Percentiles rank a stretch among this genome's conserved stretches.
phyloP scores from a whole-genome alignment of 306 rosid genomes.

The Sphenostylis stenocarpa region DNA sequence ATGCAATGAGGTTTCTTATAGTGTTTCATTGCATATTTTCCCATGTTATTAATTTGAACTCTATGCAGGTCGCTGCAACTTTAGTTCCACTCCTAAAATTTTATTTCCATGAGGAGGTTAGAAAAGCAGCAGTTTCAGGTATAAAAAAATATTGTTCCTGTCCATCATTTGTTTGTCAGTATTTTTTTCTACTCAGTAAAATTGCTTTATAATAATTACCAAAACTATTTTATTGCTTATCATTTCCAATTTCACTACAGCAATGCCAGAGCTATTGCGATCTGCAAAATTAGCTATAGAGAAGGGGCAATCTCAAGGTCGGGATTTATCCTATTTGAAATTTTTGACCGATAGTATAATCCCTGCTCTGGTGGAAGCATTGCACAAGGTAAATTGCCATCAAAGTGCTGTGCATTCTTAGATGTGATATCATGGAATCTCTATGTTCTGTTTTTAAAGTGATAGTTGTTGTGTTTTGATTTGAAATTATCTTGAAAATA shows the following conservation, averaged over 20 bases:
- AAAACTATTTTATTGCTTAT: conserved; percentile 19
- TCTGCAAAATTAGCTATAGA: conserved; percentile 96
- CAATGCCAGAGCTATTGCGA: conserved; percentile 94
- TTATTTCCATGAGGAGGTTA: conserved; percentile 97
- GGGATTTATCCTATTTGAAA: conserved; percentile 78
- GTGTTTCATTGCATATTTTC: conserved; percentile 12
- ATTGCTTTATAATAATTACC: not conserved
- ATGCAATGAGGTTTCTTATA: not conserved
- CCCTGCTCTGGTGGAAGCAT: conserved; percentile 97
- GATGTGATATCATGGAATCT: not conserved
- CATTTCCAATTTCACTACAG: conserved; percentile 40
- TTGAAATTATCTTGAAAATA: not conserved
- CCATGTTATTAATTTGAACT: not conserved
- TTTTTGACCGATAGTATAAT: conserved; percentile 82
- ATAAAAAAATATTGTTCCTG: conserved; percentile 6
- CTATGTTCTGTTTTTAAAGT: not conserved
- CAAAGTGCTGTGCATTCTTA: not conserved
- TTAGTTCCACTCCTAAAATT: conserved; percentile 94
- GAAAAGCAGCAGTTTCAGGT: conserved; percentile 99
- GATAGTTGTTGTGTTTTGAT: not conserved
- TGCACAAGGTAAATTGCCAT: conserved; percentile 67
- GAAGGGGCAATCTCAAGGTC: conserved; percentile 94
- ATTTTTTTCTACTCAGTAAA: not conserved
- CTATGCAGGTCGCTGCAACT: conserved; percentile 85
- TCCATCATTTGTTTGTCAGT: not conserved